Percentiles rank a stretch among this genome's conserved stretches.
These are phyloP conservation scores for Ophiostoma piceae DNA, from an alignment of 2,329 filamentous ascomycete genomes.

Conservation along the genomic window DNA sequence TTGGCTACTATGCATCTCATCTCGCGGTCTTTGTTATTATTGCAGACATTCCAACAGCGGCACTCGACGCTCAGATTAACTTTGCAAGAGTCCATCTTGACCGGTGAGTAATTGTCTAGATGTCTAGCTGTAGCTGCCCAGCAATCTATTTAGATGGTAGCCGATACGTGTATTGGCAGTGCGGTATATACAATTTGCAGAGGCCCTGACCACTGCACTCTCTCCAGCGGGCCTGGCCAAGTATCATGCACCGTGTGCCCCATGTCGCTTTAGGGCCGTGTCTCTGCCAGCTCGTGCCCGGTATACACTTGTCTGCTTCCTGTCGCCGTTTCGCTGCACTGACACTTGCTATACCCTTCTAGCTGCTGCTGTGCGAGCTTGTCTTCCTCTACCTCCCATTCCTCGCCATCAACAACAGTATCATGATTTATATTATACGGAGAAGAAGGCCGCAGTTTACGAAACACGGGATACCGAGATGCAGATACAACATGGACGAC, in stretches of 20 bases:
- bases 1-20: background rate
- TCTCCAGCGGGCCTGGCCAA: background rate
- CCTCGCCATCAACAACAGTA: background rate
- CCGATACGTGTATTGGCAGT: background rate
- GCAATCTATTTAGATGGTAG: too few relatives aligned
- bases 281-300: background rate
- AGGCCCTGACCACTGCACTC: background rate
- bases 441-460: background rate
- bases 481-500: background rate
- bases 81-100: background rate
- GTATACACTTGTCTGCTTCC: background rate
- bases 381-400: background rate
- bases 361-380: background rate
- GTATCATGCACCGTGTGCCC: constrained; percentile 7
- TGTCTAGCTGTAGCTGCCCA: too few relatives aligned
- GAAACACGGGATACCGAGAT: too few relatives aligned
- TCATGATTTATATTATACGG: background rate
- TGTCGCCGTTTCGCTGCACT: background rate
- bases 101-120: background rate
- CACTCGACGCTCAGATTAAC: background rate
- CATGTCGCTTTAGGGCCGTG: background rate
- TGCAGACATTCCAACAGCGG: background rate
- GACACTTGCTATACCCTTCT: background rate
- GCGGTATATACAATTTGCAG: background rate
- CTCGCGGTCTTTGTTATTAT: background rate